These are phyloP conservation scores for Sisymbrium altissimum DNA, from an alignment of 345 rosid genomes.

Conservation along the genomic window DNA sequence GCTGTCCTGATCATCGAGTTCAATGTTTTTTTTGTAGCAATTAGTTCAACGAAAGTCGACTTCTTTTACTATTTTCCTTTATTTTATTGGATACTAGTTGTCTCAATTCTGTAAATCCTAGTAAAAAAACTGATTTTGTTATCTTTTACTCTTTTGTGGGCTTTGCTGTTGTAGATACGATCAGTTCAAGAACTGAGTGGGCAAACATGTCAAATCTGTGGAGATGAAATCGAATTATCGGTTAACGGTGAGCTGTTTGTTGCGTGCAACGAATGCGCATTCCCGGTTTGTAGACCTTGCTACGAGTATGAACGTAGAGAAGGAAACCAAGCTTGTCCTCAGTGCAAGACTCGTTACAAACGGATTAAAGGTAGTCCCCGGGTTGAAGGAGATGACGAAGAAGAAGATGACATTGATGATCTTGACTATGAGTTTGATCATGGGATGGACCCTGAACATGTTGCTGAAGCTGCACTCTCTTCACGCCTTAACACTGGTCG, in stretches of 20 bases:
- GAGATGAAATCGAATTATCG: slow-evolving; percentile 76
- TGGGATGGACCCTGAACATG: slow-evolving; percentile 56
- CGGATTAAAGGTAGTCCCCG: slow-evolving; percentile 92
- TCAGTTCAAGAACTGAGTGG: slow-evolving; percentile 87
- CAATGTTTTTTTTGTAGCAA: background rate
- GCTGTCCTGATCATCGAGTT: slow-evolving; percentile 3
- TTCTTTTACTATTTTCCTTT: background rate
- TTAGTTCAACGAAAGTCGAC: background rate
- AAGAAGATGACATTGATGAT: slow-evolving; percentile 91
- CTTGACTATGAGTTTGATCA: slow-evolving; percentile 81
- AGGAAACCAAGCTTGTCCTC: slow-evolving; percentile 96
- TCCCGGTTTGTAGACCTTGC: slow-evolving; percentile 95
- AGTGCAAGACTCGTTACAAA: slow-evolving; percentile 89
- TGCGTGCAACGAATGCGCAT: slow-evolving; percentile 98
- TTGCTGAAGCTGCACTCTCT: slow-evolving; percentile 55
- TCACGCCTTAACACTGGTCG: slow-evolving; percentile 58
- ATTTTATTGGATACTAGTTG: background rate
- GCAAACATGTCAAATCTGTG: slow-evolving; percentile 87
- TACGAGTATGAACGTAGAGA: slow-evolving; percentile 95
- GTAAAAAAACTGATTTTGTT: too few species aligned
- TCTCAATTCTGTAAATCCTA: background rate
- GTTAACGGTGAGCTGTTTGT: slow-evolving; percentile 75
- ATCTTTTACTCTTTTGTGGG: too few species aligned
- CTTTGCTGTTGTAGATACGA: slow-evolving; percentile 74
- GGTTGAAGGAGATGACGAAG: slow-evolving; percentile 95